Evolutionary conservation across 441 rosid species (phyloP).

Genomic region (Arabidopsis lyrata): DNA sequence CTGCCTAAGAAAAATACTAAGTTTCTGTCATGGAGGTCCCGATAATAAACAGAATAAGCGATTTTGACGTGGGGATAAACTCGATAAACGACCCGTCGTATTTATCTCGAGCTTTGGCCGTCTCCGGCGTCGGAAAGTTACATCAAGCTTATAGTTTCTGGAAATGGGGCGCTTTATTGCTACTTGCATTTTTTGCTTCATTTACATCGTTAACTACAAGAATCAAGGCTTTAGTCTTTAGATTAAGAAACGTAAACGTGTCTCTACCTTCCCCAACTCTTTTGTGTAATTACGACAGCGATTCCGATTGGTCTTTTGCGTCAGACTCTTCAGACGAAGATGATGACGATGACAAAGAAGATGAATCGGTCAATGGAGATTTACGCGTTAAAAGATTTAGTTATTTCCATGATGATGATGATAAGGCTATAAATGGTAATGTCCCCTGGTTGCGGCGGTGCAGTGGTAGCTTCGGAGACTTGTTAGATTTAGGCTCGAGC

Average conservation of each 20-base stretch:
- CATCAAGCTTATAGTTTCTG: constrained; percentile 53
- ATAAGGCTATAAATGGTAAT: constrained; percentile 41
- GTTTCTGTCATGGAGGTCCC: constrained; percentile 59
- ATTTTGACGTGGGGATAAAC: constrained; percentile 57
- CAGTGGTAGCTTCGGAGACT: constrained; percentile 54
- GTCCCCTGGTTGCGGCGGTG: constrained; percentile 49
- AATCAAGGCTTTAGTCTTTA: constrained; percentile 53
- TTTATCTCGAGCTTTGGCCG: constrained; percentile 46
- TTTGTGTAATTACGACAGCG: constrained; percentile 48
- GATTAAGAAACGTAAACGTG: constrained; percentile 40
- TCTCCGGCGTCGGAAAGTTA: constrained; percentile 49
- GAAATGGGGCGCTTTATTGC: constrained; percentile 66
- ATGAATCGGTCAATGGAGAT: constrained; percentile 46
- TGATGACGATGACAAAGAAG: constrained; percentile 43
- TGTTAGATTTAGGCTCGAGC: constrained; percentile 59
- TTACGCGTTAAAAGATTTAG: constrained; percentile 47
- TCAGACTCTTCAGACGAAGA: constrained; percentile 46
- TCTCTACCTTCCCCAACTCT: constrained; percentile 41
- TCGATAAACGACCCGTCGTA: constrained; percentile 56
- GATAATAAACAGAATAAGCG: constrained; percentile 60
- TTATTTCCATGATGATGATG: constrained; percentile 19
- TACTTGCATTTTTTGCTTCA: constrained; percentile 68
- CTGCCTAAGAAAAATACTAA: neutral
- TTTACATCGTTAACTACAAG: constrained; percentile 56
- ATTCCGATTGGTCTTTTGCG: constrained; percentile 52